Percentiles rank a stretch among this genome's conserved stretches.
Evolutionary conservation across 495 filamentous ascomycete species (phyloP).

Genomic region (Neurospora cerealis): DNA sequence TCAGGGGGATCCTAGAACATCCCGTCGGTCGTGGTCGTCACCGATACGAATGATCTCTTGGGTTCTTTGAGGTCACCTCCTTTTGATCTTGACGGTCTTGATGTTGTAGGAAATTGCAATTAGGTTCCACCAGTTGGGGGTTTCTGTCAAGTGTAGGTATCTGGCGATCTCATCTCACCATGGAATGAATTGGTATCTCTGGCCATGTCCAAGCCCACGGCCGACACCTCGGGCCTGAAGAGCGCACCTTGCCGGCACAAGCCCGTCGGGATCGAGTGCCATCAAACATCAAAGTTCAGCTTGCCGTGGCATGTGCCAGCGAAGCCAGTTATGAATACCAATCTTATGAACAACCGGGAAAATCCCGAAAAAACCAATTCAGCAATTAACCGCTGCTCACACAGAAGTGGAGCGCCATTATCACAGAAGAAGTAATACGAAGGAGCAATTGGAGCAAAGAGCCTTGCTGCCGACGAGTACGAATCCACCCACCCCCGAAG

Average conservation of each 20-base stretch:
- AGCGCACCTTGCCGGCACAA: neutral
- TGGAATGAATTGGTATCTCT: neutral
- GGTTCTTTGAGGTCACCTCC: neutral
- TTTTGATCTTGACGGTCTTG: neutral
- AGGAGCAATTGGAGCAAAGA: neutral
- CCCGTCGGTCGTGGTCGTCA: neutral
- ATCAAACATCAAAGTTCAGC: neutral
- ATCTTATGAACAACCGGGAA: neutral
- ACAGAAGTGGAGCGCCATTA: neutral
- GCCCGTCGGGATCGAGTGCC: neutral
- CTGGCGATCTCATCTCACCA: neutral
- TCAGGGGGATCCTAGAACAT: neutral
- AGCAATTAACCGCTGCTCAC: neutral
- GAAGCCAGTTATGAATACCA: neutral
- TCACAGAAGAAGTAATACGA: neutral
- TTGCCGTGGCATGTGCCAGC: neutral
- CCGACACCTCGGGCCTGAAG: neutral
- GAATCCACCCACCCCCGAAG: neutral
- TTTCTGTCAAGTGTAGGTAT: neutral
- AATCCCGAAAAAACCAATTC: neutral
- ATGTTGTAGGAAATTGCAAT: neutral
- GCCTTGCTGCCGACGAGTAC: neutral
- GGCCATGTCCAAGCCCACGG: neutral
- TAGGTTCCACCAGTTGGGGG: neutral
- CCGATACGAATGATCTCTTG: neutral